Conservation (phyloP, 2,329 filamentous ascomycete species). For the Colletotrichum abscissum region DNA sequence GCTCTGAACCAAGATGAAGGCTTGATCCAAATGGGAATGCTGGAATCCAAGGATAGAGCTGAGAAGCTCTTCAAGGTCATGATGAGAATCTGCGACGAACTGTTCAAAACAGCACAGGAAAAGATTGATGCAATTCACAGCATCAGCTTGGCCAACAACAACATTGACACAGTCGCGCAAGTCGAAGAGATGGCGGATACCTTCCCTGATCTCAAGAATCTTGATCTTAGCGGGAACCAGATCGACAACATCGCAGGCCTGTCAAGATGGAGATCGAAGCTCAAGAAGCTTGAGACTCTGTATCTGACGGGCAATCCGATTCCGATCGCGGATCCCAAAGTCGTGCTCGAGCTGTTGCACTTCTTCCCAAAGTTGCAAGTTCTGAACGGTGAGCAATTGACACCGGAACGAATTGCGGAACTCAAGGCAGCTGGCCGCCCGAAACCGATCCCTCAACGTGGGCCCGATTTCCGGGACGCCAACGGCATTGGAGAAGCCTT, state of each 20-base stretch:
- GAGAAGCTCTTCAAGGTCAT: slow-evolving; percentile 93
- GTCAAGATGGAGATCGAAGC: slow-evolving; percentile 81
- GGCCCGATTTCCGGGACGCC: slow-evolving; percentile 79
- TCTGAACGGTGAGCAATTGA: slow-evolving; percentile 80
- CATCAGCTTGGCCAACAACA: slow-evolving; percentile 85
- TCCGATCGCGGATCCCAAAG: slow-evolving; percentile 67
- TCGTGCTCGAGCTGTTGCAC: slow-evolving; percentile 75
- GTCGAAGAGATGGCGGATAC: slow-evolving; percentile 82
- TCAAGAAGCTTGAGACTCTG: slow-evolving; percentile 83
- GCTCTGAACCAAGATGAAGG: slow-evolving; percentile 77
- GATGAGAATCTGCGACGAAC: slow-evolving; percentile 85
- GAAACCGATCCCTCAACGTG: slow-evolving; percentile 70
- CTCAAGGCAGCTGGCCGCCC: slow-evolving; percentile 60
- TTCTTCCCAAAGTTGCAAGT: slow-evolving; percentile 87
- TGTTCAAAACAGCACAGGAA: slow-evolving; percentile 77
- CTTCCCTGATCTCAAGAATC: slow-evolving; percentile 86
- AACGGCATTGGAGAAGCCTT: slow-evolving; percentile 81
- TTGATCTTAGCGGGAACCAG: slow-evolving; percentile 89
- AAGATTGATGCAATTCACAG: slow-evolving; percentile 84
- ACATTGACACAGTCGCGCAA: slow-evolving; percentile 76
- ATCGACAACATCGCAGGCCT: slow-evolving; percentile 76
- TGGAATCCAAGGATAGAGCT: slow-evolving; percentile 75
- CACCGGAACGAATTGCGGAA: slow-evolving; percentile 74
- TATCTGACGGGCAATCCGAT: slow-evolving; percentile 84
- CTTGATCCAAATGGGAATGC: slow-evolving; percentile 80